Evolutionary conservation across 805 yeast species (phyloP).

Genomic region (Wickerhamomyces bisporus): DNA sequence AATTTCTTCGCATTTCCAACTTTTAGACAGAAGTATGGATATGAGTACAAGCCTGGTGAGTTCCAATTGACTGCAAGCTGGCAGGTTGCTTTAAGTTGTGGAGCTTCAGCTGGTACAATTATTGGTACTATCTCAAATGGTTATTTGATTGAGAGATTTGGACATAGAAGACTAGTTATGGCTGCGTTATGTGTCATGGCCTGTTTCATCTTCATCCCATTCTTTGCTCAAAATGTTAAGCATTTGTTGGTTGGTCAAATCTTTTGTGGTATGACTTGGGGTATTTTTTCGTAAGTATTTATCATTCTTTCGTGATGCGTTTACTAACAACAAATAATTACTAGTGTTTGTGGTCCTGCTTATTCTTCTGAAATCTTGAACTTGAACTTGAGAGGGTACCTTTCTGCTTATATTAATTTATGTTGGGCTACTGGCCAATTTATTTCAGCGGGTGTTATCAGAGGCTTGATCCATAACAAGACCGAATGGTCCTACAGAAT

Average conservation of each 20-base stretch:
- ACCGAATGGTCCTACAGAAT: conserved; percentile 40
- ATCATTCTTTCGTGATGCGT: too few species aligned
- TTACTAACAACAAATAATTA: too few species aligned
- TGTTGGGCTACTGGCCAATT: conserved; percentile 48
- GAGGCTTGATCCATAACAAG: conserved; percentile 27
- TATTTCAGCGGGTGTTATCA: conserved; percentile 42
- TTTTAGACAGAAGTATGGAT: conserved; percentile 16
- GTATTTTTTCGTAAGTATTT: conserved; percentile 24
- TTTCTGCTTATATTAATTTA: conserved; percentile 36
- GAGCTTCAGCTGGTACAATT: conserved; percentile 28
- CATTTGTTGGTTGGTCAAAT: conserved; percentile 37
- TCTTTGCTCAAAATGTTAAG: conserved; percentile 33
- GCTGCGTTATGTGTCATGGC: conserved; percentile 27
- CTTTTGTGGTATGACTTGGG: conserved; percentile 39
- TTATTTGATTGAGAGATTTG: conserved; percentile 29
- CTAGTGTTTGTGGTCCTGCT: conserved; percentile 29
- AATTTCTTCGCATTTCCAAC: conserved; percentile 21
- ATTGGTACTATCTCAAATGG: conserved; percentile 25
- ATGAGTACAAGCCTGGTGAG: conserved; percentile 21
- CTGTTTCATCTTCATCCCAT: conserved; percentile 35
- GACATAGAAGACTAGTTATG: conserved; percentile 31
- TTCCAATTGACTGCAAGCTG: conserved; percentile 36
- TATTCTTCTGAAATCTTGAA: conserved; percentile 42
- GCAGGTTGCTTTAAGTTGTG: conserved; percentile 38
- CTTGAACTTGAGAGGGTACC: conserved; percentile 32